Conservation (phyloP, 371 early-diverging fungal genomes). For the Capniomyces stellatus region DNA sequence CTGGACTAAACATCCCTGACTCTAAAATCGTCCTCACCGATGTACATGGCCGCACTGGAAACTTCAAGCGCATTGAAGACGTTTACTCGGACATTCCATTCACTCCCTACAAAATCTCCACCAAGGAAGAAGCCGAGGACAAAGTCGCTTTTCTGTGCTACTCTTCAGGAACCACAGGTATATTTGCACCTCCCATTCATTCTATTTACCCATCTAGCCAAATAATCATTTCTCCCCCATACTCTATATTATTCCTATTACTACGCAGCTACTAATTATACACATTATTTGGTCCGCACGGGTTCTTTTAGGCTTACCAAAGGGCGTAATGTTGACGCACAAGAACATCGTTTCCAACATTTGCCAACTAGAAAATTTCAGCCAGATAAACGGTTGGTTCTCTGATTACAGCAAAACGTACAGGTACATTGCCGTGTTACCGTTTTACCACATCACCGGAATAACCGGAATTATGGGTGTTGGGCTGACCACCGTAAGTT, state of each 20-base stretch:
- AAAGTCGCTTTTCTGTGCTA: conserved; percentile 60
- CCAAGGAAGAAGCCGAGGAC: not conserved
- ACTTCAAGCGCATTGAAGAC: not conserved
- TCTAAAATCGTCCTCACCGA: not conserved
- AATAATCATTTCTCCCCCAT: not conserved
- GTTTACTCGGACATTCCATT: not conserved
- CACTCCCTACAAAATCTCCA: not conserved
- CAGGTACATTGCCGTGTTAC: conserved; percentile 20
- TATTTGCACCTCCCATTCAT: conserved; percentile 5
- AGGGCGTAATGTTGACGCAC: conserved; percentile 46
- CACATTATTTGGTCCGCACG: not conserved
- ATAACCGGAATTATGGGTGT: conserved; percentile 17
- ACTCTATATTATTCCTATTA: no score
- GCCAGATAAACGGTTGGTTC: not conserved
- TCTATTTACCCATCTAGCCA: no score
- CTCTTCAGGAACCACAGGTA: conserved; percentile 68
- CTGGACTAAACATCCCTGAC: not conserved
- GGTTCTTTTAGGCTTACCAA: conserved; percentile 10
- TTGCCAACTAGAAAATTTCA: conserved; percentile 10
- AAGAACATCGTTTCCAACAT: conserved; percentile 32
- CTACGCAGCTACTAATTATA: conserved; percentile 24
- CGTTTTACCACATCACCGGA: conserved; percentile 61
- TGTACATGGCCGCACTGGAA: not conserved
- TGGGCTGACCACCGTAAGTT: not conserved
- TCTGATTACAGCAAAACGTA: not conserved